A percentile compares a stretch with the other conserved stretches of the same genome.
Conservation (phyloP, 306 rosid species). For the Vigna trinervia region DNA sequence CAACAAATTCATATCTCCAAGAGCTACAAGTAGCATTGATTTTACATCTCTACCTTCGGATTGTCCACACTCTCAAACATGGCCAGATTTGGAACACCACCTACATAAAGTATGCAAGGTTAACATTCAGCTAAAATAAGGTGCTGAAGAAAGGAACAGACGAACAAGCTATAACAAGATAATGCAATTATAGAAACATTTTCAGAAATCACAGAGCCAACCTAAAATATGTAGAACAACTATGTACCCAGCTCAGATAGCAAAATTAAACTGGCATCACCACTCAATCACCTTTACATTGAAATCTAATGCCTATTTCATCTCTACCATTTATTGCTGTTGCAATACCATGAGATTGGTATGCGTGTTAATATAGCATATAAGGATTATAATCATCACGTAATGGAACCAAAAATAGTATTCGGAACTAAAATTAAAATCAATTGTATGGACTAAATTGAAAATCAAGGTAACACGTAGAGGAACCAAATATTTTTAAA, state of each 20-base stretch:
- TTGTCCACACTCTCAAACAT: constrained; percentile 89
- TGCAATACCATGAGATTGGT: neutral
- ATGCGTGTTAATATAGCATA: neutral
- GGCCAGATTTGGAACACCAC: constrained; percentile 77
- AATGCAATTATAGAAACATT: constrained; percentile 31
- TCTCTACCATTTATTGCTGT: neutral
- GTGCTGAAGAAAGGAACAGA: constrained; percentile 21
- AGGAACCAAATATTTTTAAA: neutral
- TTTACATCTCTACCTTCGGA: constrained; percentile 69
- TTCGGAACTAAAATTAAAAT: neutral
- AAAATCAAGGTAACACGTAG: neutral
- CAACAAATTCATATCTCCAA: constrained; percentile 5
- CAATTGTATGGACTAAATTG: neutral
- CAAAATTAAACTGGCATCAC: neutral
- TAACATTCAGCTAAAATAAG: constrained; percentile 21
- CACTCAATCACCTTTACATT: constrained; percentile 28
- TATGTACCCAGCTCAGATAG: constrained; percentile 13
- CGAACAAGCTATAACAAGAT: constrained; percentile 27
- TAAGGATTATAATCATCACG: neutral
- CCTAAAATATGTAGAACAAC: neutral
- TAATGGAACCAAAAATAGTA: neutral
- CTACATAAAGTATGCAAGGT: constrained; percentile 51
- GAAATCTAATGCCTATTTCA: constrained; percentile 11
- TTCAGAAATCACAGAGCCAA: constrained; percentile 34
- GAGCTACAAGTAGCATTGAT: constrained; percentile 40